Percentiles rank a stretch among this genome's conserved stretches.
Conservation (phyloP, 2,329 filamentous ascomycete species). For the Diaporthe vaccinii region DNA sequence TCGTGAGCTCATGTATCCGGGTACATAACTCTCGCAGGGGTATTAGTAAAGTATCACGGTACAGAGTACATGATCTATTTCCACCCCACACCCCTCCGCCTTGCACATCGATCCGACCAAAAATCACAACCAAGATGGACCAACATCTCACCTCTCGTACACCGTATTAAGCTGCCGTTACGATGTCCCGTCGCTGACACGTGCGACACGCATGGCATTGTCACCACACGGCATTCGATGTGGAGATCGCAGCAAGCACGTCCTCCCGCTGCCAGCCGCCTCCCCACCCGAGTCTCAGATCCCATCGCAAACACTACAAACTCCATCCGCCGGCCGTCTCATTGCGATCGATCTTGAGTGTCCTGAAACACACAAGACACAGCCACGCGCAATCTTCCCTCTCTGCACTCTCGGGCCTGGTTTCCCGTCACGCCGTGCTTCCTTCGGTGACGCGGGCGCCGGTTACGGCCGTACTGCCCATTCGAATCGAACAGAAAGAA, state of each 20-base stretch:
- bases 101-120: not conserved
- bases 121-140: not conserved
- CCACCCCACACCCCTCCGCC: not conserved
- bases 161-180: not conserved
- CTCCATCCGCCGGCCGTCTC: not conserved
- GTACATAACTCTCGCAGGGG: not conserved
- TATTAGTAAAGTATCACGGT: not conserved
- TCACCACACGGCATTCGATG: not conserved
- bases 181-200: not conserved
- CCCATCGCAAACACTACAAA: slow-evolving; percentile 22
- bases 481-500: not conserved
- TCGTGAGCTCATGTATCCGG: not conserved
- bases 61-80: not conserved
- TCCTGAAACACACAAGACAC: slow-evolving; percentile 20
- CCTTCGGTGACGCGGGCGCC: slow-evolving; percentile 1
- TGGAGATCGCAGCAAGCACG: slow-evolving; percentile 3
- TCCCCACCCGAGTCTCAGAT: slow-evolving; percentile 7
- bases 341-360: slow-evolving; percentile 19
- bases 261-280: not conserved
- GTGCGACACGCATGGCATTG: slow-evolving; percentile 1
- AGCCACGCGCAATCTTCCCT: slow-evolving; percentile 8
- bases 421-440: not conserved
- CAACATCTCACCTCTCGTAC: not conserved
- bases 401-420: not conserved
- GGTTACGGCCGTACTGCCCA: not conserved